Conservation (phyloP, 164 flowering plant genomes). For the Brasenia schreberi region DNA sequence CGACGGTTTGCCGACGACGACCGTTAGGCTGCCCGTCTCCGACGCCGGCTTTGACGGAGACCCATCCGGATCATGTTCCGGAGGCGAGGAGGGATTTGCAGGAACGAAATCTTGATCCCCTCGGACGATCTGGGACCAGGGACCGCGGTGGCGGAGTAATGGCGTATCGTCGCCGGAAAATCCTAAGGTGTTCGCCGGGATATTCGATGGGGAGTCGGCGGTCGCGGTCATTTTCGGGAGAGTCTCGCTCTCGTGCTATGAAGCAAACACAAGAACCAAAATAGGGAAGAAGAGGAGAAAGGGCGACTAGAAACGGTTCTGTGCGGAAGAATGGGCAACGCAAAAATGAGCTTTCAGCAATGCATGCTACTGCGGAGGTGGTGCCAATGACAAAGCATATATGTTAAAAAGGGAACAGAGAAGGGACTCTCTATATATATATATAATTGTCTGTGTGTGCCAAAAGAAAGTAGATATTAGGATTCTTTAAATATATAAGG, state of each 20-base stretch:
- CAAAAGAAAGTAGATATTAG: too few species aligned
- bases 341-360: too few species aligned
- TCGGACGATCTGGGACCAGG: neutral
- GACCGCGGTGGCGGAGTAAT: neutral
- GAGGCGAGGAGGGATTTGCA: neutral
- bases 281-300: too few species aligned
- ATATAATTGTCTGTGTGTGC: too few species aligned
- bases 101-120: neutral
- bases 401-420: too few species aligned
- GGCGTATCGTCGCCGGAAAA: neutral
- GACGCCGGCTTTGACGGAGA: neutral
- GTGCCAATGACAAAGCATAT: too few species aligned
- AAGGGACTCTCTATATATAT: too few species aligned
- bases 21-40: neutral
- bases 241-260: neutral
- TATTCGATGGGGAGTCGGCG: neutral
- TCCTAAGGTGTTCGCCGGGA: neutral
- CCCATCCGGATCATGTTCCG: neutral
- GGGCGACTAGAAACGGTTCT: too few species aligned
- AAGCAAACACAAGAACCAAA: neutral
- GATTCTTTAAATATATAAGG: too few species aligned
- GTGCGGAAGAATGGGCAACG: too few species aligned
- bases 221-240: neutral
- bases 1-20: neutral
- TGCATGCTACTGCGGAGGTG: too few species aligned